These are phyloP conservation scores for Thermothelomyces thermophilus DNA, from an alignment of 2,329 filamentous ascomycete genomes.

Conservation along the genomic window DNA sequence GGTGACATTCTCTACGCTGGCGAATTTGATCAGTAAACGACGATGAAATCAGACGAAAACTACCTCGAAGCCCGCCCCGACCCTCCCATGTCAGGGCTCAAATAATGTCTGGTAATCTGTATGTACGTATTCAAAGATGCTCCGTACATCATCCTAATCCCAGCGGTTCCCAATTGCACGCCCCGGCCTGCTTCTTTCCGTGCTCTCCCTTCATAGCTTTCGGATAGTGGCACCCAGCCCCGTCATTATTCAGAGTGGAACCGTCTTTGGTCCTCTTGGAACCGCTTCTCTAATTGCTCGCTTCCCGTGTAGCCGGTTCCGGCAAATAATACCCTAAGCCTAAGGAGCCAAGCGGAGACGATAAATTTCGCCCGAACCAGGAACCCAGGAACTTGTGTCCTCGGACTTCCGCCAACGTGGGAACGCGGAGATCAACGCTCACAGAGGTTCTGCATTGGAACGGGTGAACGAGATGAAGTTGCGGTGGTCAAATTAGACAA, in stretches of 20 bases:
- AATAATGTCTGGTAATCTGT: too few species aligned
- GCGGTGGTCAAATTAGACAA: neutral
- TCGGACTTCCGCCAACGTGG: neutral
- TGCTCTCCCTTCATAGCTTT: neutral
- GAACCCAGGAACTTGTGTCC: too few species aligned
- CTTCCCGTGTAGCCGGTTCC: constrained; percentile 3
- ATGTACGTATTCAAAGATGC: too few species aligned
- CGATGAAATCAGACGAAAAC: neutral
- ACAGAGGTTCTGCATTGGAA: neutral
- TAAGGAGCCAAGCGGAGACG: neutral
- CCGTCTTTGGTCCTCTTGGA: neutral
- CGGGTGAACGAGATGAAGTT: too few species aligned
- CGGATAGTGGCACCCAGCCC: too few species aligned
- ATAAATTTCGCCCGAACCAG: too few species aligned
- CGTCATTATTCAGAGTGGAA: neutral
- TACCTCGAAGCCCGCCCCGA: neutral
- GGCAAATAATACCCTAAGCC: too few species aligned
- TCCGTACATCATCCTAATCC: too few species aligned
- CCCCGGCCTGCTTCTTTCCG: neutral
- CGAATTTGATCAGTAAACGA: constrained; percentile 30
- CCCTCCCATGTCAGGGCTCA: neutral
- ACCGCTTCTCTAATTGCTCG: neutral
- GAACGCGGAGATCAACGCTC: neutral
- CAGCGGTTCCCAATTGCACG: neutral
- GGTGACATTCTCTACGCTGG: constrained; percentile 42